Percentiles rank a stretch among this genome's conserved stretches.
Conservation (phyloP, 345 rosid genomes). For the Physaria fendleri region DNA sequence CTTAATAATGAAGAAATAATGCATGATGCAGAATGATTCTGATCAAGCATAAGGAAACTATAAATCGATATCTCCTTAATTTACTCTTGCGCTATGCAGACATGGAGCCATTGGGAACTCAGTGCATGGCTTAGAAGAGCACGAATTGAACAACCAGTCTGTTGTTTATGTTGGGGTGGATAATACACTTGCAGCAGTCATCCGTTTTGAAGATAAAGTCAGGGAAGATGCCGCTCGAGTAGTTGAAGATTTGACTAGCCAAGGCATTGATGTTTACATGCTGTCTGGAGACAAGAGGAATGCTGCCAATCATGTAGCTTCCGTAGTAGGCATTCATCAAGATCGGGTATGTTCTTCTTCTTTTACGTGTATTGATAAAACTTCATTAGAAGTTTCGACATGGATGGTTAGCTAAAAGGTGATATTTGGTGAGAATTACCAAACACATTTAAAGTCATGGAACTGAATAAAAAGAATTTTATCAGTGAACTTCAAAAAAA, state of each 20-base stretch:
- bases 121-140: conserved; percentile 38
- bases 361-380: background rate
- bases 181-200: conserved; percentile 63
- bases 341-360: conserved; percentile 46
- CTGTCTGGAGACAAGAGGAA: conserved; percentile 86
- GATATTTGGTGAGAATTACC: background rate
- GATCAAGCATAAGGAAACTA: background rate
- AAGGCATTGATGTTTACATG: conserved; percentile 80
- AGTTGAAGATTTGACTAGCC: conserved; percentile 54
- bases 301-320: conserved; percentile 83
- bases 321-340: conserved; percentile 76
- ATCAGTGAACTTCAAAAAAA: conserved; percentile 63
- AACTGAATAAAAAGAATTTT: conserved; percentile 47
- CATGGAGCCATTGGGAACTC: conserved; percentile 56
- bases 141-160: conserved; percentile 58
- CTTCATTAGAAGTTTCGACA: background rate
- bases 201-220: conserved; percentile 79
- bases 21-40: background rate
- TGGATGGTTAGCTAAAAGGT: background rate
- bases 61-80: background rate
- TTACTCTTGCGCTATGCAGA: conserved; percentile 35
- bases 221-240: conserved; percentile 86
- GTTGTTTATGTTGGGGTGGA: conserved; percentile 80
- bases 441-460: background rate
- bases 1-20: background rate